A percentile compares a stretch with the other conserved stretches of the same genome.
Evolutionary conservation across 805 yeast genomes (phyloP).

Genomic region (Ogataea glucozyma): DNA sequence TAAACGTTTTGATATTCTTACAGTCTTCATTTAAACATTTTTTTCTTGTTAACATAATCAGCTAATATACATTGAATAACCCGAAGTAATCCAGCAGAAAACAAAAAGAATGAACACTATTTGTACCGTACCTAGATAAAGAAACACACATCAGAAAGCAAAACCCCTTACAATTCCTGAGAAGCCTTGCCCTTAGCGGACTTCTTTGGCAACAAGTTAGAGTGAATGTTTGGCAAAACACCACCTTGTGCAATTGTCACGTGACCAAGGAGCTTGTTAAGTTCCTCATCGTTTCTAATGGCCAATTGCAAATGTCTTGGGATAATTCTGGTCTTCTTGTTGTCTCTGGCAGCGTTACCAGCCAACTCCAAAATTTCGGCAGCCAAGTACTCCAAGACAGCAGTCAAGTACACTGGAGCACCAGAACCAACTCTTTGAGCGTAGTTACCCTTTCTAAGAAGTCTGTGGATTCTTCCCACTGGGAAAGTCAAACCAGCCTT

Average conservation of each 20-base stretch:
- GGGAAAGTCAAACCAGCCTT: slow-evolving; percentile 99
- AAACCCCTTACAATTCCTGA: slow-evolving; percentile 50
- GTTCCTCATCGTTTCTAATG: slow-evolving; percentile 98
- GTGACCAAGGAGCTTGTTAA: slow-evolving; percentile 87
- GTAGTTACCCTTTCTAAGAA: slow-evolving; percentile 94
- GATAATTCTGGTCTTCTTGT: slow-evolving; percentile 96
- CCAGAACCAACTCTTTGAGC: slow-evolving; percentile 99
- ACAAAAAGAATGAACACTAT: slow-evolving; percentile 18
- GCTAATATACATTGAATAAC: slow-evolving; percentile 29
- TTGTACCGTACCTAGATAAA: slow-evolving; percentile 12
- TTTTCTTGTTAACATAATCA: slow-evolving; percentile 10
- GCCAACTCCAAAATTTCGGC: slow-evolving; percentile 98
- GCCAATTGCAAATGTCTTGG: slow-evolving; percentile 99
- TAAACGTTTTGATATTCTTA: neutral
- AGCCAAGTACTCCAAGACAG: slow-evolving; percentile 94
- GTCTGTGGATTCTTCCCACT: slow-evolving; percentile 98
- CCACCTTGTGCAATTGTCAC: slow-evolving; percentile 99
- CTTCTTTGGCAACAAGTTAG: slow-evolving; percentile 74
- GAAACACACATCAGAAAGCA: slow-evolving; percentile 11
- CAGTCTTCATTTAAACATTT: neutral
- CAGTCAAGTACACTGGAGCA: slow-evolving; percentile 97
- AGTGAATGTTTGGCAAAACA: slow-evolving; percentile 97
- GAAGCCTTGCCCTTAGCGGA: slow-evolving; percentile 55
- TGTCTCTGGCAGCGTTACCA: slow-evolving; percentile 98
- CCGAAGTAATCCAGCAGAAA: slow-evolving; percentile 16